These are phyloP conservation scores for Tylopilus intermedius DNA, from an alignment of 768 basidiomycete genomes.

Conservation along the genomic window DNA sequence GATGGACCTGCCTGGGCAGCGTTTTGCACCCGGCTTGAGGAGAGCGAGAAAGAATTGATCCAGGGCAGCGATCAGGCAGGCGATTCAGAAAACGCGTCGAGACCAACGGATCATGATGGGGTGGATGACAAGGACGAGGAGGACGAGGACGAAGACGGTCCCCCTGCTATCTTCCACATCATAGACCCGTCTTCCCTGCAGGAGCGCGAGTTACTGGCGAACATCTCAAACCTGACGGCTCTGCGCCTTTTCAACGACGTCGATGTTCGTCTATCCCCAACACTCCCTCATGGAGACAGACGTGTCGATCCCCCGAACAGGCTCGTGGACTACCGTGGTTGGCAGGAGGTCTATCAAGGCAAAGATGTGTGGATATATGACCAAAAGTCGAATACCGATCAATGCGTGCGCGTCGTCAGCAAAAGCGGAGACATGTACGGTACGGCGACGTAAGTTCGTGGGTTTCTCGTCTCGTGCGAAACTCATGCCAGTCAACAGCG, in stretches of 20 bases:
- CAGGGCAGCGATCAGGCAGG: slow-evolving; percentile 22
- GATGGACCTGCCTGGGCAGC: slow-evolving; percentile 61
- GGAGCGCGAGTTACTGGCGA: slow-evolving; percentile 38
- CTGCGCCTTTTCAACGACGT: slow-evolving; percentile 71
- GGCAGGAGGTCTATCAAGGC: slow-evolving; percentile 72
- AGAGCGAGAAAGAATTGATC: slow-evolving; percentile 54
- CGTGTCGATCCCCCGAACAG: slow-evolving; percentile 49
- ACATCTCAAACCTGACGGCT: slow-evolving; percentile 60
- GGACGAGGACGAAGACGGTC: slow-evolving; percentile 25
- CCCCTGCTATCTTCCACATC: slow-evolving; percentile 47
- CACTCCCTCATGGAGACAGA: slow-evolving; percentile 39
- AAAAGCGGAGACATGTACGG: slow-evolving; percentile 63
- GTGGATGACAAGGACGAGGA: slow-evolving; percentile 8
- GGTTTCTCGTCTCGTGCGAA: background rate
- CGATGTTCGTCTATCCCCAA: slow-evolving; percentile 53
- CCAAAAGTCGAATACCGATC: slow-evolving; percentile 56
- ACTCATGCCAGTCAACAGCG: slow-evolving; percentile 39
- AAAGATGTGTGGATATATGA: slow-evolving; percentile 76
- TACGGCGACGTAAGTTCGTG: slow-evolving; percentile 64
- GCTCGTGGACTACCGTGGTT: slow-evolving; percentile 56
- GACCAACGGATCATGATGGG: slow-evolving; percentile 24
- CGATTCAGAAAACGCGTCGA: slow-evolving; percentile 13
- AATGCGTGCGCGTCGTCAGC: slow-evolving; percentile 62
- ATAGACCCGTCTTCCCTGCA: slow-evolving; percentile 42
- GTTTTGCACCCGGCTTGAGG: slow-evolving; percentile 48